A percentile compares a stretch with the other conserved stretches of the same genome.
Conservation (phyloP, 805 yeast species). For the Komagataella ulmi region DNA sequence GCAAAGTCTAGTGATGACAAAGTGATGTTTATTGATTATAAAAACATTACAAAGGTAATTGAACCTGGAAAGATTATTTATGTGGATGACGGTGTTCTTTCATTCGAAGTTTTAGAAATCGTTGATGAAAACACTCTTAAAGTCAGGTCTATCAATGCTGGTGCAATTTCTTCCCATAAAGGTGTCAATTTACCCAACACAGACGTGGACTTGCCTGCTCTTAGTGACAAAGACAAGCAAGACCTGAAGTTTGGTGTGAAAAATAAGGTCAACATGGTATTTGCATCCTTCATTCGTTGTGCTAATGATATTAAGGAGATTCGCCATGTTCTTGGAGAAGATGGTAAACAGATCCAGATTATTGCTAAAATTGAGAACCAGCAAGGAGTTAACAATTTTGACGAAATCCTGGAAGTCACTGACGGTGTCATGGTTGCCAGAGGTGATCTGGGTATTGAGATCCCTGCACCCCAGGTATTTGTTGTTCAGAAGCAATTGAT, state of each 20-base stretch:
- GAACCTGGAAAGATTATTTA: constrained; percentile 79
- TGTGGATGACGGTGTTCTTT: constrained; percentile 95
- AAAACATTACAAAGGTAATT: constrained; percentile 92
- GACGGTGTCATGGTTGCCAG: constrained; percentile 99
- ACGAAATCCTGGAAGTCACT: constrained; percentile 84
- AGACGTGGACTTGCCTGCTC: constrained; percentile 96
- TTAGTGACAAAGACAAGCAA: constrained; percentile 89
- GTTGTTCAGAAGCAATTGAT: constrained; percentile 97
- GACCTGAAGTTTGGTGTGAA: constrained; percentile 93
- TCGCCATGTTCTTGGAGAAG: constrained; percentile 92
- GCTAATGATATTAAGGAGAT: constrained; percentile 83
- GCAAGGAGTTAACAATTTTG: constrained; percentile 99
- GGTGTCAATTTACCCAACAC: constrained; percentile 99
- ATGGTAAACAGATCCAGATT: constrained; percentile 92
- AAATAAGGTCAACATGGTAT: constrained; percentile 95
- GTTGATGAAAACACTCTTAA: constrained; percentile 69
- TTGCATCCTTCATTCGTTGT: constrained; percentile 95
- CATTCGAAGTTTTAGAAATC: constrained; percentile 83
- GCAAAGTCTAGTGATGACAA: constrained; percentile 60
- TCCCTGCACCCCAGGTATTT: constrained; percentile 97
- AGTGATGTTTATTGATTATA: constrained; percentile 85
- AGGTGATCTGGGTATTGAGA: constrained; percentile 99
- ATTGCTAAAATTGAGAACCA: constrained; percentile 97
- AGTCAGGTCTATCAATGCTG: constrained; percentile 86
- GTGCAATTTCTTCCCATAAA: constrained; percentile 93